Percentiles rank a stretch among this genome's conserved stretches.
Conservation (phyloP, 495 filamentous ascomycete species). For the Paragyromitra xinjiangensis region DNA sequence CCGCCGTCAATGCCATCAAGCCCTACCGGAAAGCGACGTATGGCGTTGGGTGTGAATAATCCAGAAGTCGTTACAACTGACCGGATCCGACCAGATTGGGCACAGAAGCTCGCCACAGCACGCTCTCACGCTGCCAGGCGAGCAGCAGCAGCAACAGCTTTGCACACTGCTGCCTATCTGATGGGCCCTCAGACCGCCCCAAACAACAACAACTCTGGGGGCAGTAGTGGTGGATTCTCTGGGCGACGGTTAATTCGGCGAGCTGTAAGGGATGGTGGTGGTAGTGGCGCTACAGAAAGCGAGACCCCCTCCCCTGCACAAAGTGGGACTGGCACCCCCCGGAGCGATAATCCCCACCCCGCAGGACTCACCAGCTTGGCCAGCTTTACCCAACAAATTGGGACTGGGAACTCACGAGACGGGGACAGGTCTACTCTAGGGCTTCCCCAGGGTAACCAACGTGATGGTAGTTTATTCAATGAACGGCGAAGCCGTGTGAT, state of each 20-base stretch:
- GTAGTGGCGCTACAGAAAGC: slow-evolving; percentile 52
- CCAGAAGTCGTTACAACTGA: slow-evolving; percentile 90
- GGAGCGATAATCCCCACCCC: slow-evolving; percentile 28
- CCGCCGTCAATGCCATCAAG: slow-evolving; percentile 56
- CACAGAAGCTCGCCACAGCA: slow-evolving; percentile 84
- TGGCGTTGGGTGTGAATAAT: slow-evolving; percentile 81
- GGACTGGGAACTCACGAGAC: slow-evolving; percentile 35
- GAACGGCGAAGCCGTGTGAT: slow-evolving; percentile 75
- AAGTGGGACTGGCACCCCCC: slow-evolving; percentile 49
- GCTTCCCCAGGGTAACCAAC: slow-evolving; percentile 47
- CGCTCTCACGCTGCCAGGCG: slow-evolving; percentile 82
- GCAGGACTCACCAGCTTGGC: slow-evolving; percentile 44
- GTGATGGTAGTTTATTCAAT: slow-evolving; percentile 56
- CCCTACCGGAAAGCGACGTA: slow-evolving; percentile 71
- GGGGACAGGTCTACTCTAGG: slow-evolving; percentile 33
- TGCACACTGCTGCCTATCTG: slow-evolving; percentile 94
- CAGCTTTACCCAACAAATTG: slow-evolving; percentile 47
- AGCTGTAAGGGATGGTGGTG: slow-evolving; percentile 42
- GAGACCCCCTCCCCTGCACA: slow-evolving; percentile 52
- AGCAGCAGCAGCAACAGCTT: slow-evolving; percentile 90
- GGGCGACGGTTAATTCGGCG: slow-evolving; percentile 49
- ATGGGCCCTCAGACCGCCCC: slow-evolving; percentile 71
- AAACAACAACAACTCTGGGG: slow-evolving; percentile 60
- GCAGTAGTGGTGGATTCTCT: slow-evolving; percentile 48
- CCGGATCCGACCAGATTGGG: slow-evolving; percentile 91